phyloP scores from a whole-genome alignment of 202 grass and related monocot species.

The Setaria viridis region DNA sequence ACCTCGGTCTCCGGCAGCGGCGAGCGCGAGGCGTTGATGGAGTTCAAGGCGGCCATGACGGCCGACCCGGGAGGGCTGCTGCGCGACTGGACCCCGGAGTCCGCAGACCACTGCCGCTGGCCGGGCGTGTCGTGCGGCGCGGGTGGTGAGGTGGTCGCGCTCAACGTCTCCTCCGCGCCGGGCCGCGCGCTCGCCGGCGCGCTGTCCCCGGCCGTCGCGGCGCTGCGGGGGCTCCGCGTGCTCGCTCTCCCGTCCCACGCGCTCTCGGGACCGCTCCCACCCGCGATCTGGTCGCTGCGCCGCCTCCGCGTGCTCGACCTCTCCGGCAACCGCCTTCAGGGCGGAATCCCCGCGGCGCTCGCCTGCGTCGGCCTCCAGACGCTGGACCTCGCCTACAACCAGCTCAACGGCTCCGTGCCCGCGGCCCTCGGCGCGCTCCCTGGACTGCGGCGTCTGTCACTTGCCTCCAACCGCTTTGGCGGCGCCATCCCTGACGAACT shows the following conservation, averaged over 20 bases:
- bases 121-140: conserved; percentile 67
- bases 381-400: conserved; percentile 84
- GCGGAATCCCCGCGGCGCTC: conserved; percentile 71
- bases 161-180: conserved; percentile 58
- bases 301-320: conserved; percentile 71
- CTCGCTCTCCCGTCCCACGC: conserved; percentile 64
- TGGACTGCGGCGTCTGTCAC: conserved; percentile 61
- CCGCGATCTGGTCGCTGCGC: conserved; percentile 70
- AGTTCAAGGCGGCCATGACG: conserved; percentile 63
- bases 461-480: conserved; percentile 72
- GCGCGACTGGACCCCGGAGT: conserved; percentile 49
- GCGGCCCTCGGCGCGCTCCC: conserved; percentile 50
- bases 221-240: conserved; percentile 53
- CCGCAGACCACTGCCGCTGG: conserved; percentile 72
- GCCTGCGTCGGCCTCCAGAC: conserved; percentile 60
- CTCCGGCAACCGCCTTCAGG: conserved; percentile 71
- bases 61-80: conserved; percentile 64
- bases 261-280: conserved; percentile 64
- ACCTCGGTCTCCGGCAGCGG: conserved; percentile 27
- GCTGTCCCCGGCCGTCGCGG: conserved; percentile 54
- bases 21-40: conserved; percentile 60
- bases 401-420: conserved; percentile 78
- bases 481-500: conserved; percentile 80
- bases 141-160: conserved; percentile 49
- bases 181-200: conserved; percentile 48